A percentile compares a stretch with the other conserved stretches of the same genome.
These are phyloP conservation scores for Dacryopinax primogenitus DNA, from an alignment of 768 basidiomycete genomes.

Conservation along the genomic window DNA sequence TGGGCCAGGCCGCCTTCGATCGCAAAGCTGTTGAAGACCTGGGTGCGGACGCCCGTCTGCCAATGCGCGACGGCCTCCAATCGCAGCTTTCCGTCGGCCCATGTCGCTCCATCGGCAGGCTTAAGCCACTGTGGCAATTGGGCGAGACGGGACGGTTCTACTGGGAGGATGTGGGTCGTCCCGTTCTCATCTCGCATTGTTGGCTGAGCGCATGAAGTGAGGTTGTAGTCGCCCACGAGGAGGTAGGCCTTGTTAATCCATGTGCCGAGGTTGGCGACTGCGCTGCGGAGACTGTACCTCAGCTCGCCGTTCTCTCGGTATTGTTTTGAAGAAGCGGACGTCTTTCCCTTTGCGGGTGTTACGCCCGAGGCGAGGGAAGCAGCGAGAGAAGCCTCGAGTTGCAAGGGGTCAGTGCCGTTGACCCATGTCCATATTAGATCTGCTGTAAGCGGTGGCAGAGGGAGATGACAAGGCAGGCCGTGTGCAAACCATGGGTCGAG, in stretches of 20 bases:
- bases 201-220: slow-evolving; percentile 8
- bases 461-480: background rate
- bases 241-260: slow-evolving; percentile 15
- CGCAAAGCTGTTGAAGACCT: slow-evolving; percentile 21
- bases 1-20: slow-evolving; percentile 19
- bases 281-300: slow-evolving; percentile 21
- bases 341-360: background rate
- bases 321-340: background rate
- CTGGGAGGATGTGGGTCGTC: background rate
- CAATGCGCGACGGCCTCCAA: slow-evolving; percentile 10
- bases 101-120: background rate
- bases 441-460: background rate
- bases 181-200: background rate
- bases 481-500: background rate
- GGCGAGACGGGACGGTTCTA: slow-evolving; percentile 22
- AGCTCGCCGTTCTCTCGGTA: slow-evolving; percentile 23
- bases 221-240: slow-evolving; percentile 18
- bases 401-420: slow-evolving; percentile 18
- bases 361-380: slow-evolving; percentile 12
- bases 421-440: slow-evolving; percentile 19
- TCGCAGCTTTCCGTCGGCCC: background rate
- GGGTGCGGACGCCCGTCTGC: slow-evolving; percentile 13
- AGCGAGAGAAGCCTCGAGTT: slow-evolving; percentile 5
- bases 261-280: slow-evolving; percentile 10
- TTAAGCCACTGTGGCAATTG: slow-evolving; percentile 33